Conservation (phyloP, 2,329 filamentous ascomycete species). For the Pyrenochaeta sp. region DNA sequence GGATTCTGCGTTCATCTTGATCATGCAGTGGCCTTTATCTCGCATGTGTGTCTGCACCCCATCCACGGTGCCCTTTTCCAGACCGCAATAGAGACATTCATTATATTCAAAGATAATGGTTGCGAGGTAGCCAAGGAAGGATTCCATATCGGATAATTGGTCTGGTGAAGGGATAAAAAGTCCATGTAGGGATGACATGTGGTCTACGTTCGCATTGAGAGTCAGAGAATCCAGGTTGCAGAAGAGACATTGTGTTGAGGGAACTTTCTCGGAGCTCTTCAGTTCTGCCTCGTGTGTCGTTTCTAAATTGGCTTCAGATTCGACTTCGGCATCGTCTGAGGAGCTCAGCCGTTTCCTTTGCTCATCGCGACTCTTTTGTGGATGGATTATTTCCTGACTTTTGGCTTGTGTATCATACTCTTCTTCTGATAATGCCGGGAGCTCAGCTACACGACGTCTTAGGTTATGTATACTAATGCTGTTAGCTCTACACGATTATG, state of each 20-base stretch:
- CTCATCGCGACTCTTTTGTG: background rate
- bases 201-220: conserved; percentile 28
- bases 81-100: conserved; percentile 49
- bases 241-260: conserved; percentile 38
- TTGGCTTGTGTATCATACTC: conserved; percentile 12
- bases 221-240: conserved; percentile 23
- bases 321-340: background rate
- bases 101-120: conserved; percentile 34
- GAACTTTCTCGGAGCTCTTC: background rate
- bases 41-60: conserved; percentile 48
- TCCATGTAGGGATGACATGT: conserved; percentile 40
- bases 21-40: conserved; percentile 46
- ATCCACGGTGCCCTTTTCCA: conserved; percentile 27
- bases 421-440: conserved; percentile 22
- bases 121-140: conserved; percentile 42
- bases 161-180: conserved; percentile 38
- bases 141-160: conserved; percentile 34
- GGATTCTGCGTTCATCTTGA: conserved; percentile 42
- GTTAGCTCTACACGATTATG: background rate
- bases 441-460: conserved; percentile 20
- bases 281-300: background rate
- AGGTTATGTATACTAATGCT: conserved; percentile 26
- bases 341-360: background rate
- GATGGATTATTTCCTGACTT: background rate
- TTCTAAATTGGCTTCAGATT: background rate